Evolutionary conservation across 2,329 filamentous ascomycete species (phyloP).

Genomic region (Sarocladiaceae sp.): DNA sequence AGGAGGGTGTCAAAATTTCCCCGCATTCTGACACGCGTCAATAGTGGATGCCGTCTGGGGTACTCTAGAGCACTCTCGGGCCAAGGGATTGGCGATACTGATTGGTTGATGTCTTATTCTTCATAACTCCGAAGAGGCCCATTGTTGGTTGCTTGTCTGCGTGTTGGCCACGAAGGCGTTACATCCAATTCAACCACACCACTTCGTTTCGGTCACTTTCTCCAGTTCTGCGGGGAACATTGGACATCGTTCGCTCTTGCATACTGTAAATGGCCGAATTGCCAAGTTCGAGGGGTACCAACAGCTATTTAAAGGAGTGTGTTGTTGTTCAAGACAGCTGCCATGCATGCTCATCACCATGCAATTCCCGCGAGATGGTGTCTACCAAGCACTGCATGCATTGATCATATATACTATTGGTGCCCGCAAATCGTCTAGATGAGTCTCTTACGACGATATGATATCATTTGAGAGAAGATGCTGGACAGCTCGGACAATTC

Average conservation of each 20-base stretch:
- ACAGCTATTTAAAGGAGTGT: neutral
- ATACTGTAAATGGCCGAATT: neutral
- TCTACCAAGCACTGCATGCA: neutral
- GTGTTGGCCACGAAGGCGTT: neutral
- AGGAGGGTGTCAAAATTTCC: neutral
- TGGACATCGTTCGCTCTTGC: neutral
- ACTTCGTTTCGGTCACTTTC: neutral
- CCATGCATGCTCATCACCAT: neutral
- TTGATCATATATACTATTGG: neutral
- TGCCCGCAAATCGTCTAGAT: constrained; percentile 4
- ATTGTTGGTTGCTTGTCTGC: neutral
- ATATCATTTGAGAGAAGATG: constrained; percentile 1
- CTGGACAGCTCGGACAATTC: neutral
- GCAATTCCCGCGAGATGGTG: neutral
- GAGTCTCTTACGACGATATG: neutral
- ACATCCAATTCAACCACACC: neutral
- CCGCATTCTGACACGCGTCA: neutral
- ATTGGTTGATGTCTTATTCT: constrained; percentile 1
- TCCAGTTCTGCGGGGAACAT: neutral
- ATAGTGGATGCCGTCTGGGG: neutral
- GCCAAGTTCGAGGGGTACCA: neutral
- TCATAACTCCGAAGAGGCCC: neutral
- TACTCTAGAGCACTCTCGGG: neutral
- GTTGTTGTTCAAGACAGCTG: neutral
- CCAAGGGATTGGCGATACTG: neutral